A percentile compares a stretch with the other conserved stretches of the same genome.
These are phyloP conservation scores for Cladochytrium replicatum DNA, from an alignment of 192 early-diverging fungal species.

Conservation along the genomic window DNA sequence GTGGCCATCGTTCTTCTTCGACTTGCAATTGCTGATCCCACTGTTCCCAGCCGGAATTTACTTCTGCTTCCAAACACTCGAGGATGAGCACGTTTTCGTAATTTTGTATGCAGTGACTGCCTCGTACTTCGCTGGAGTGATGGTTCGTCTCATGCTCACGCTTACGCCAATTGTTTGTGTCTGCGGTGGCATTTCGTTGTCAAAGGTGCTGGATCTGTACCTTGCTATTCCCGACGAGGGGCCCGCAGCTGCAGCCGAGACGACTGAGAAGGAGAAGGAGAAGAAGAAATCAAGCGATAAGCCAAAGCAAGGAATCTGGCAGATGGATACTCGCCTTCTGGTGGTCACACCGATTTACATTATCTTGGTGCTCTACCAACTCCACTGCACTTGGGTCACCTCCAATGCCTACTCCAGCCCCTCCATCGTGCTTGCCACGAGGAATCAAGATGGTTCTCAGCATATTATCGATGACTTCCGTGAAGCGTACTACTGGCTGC, in stretches of 20 bases:
- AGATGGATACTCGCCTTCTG: slow-evolving; percentile 13
- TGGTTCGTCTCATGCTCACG: slow-evolving; percentile 98
- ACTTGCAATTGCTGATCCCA: slow-evolving; percentile 91
- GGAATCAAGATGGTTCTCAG: slow-evolving; percentile 77
- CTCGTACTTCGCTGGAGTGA: slow-evolving; percentile 98
- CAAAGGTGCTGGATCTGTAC: slow-evolving; percentile 80
- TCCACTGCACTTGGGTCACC: slow-evolving; percentile 99
- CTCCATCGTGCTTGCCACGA: slow-evolving; percentile 91
- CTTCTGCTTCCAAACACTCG: slow-evolving; percentile 70
- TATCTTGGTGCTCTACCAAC: slow-evolving; percentile 76
- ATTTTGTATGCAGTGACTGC: slow-evolving; percentile 97
- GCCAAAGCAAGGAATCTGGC: slow-evolving; percentile 11
- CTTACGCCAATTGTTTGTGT: slow-evolving; percentile 97
- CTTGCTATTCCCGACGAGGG: slow-evolving; percentile 37
- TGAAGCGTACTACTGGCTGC: slow-evolving; percentile 99
- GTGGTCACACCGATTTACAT: slow-evolving; percentile 54
- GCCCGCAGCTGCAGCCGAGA: slow-evolving; percentile 3
- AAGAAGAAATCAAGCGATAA: no score
- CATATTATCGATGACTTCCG: slow-evolving; percentile 99
- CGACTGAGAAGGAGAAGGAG: slow-evolving; percentile 22
- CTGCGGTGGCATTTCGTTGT: slow-evolving; percentile 80
- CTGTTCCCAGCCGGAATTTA: slow-evolving; percentile 96
- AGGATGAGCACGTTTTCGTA: slow-evolving; percentile 96
- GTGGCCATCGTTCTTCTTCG: slow-evolving; percentile 99
- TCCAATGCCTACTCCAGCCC: slow-evolving; percentile 97